Base-by-base conservation (phyloP, 1,139 yeast genomes). In the Pichia sp. region DNA sequence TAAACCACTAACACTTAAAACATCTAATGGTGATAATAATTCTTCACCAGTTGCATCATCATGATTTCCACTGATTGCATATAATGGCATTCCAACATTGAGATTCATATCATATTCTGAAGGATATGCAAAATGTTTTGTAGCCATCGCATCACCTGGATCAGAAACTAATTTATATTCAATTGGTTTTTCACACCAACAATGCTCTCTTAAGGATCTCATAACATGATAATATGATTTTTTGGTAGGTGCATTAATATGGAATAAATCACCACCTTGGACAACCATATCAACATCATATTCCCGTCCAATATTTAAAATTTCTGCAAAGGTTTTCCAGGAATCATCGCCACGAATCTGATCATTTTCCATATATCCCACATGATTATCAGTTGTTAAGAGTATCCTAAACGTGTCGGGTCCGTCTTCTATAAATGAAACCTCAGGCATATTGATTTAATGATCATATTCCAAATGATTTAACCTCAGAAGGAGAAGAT, bases 41-140 rank as follows among this genome's bases (percentile, higher is more conserved):
- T 84, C 85, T 42, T 81, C 86, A 0, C 98, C 98, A 0, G 96
- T 86, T 1, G 96, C 89, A 65, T 92, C 98, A 63, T 92, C 99
- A 62, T 92, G 99, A 58, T 92, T 92, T 3, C 99, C 99, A 47
- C 92, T 81, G 9, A 94, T 92, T 10, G 94, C 94, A 70, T 92
- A 89, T 23, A 92, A 77, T 0, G 99, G 99, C n/a, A 89, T 76
- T 0, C 95, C 80, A 3, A 92, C 82, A 62, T 92, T 92, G 49
- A 87, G 66, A 62, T 92, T 87, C 3, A 90, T 89, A 61, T 92
- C 97, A 57, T 87, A 95, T 61, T 87, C 92, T 58, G 90, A 89
- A 34, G 90, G 85, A 42, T 78, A 77, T 45, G 80, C 76, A 52
- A 84, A 71, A 20, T 76, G 61, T 29, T 55, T 51, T 4, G 64